A percentile compares a stretch with the other conserved stretches of the same genome.
phyloP scores from a whole-genome alignment of 1,284 basidiomycete genomes.

The Rhodotorula sp. region DNA sequence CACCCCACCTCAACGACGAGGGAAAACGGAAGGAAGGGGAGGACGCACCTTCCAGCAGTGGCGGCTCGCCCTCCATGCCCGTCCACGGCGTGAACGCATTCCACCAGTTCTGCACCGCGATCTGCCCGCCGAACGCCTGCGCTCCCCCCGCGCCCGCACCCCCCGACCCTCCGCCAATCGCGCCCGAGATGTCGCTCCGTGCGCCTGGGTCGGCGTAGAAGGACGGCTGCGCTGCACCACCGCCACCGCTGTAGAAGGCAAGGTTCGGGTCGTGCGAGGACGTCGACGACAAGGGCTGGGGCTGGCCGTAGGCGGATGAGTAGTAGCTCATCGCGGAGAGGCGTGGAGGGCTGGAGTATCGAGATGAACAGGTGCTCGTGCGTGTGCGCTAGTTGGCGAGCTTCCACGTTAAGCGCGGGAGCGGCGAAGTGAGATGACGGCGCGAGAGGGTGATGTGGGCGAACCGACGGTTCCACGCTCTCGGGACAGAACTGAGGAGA shows the following conservation, averaged over 20 bases:
- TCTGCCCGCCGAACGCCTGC: conserved; percentile 20
- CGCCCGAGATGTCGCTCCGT: conserved; percentile 23
- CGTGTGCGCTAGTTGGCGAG: neutral
- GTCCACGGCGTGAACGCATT: conserved; percentile 80
- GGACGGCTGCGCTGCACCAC: conserved; percentile 11
- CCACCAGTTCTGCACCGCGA: conserved; percentile 65
- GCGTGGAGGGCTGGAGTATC: too few relatives aligned
- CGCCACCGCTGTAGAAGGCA: conserved; percentile 30
- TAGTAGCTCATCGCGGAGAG: conserved; percentile 1
- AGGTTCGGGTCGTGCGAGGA: conserved; percentile 24
- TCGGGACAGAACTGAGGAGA: too few relatives aligned
- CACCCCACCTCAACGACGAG: neutral
- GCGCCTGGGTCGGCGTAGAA: conserved; percentile 28
- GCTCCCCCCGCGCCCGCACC: neutral
- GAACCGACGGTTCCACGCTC: too few relatives aligned
- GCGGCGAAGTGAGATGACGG: neutral
- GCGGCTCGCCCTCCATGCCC: conserved; percentile 90
- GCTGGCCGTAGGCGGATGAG: neutral
- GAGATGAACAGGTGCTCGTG: neutral
- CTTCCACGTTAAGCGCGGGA: neutral
- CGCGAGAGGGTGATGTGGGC: neutral
- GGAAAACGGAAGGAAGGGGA: neutral
- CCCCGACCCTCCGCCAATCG: conserved; percentile 29
- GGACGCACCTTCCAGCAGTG: conserved; percentile 77
- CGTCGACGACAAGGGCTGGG: neutral